These are phyloP conservation scores for Penicillium robsamsonii DNA, from an alignment of 495 filamentous ascomycete genomes.

Conservation along the genomic window DNA sequence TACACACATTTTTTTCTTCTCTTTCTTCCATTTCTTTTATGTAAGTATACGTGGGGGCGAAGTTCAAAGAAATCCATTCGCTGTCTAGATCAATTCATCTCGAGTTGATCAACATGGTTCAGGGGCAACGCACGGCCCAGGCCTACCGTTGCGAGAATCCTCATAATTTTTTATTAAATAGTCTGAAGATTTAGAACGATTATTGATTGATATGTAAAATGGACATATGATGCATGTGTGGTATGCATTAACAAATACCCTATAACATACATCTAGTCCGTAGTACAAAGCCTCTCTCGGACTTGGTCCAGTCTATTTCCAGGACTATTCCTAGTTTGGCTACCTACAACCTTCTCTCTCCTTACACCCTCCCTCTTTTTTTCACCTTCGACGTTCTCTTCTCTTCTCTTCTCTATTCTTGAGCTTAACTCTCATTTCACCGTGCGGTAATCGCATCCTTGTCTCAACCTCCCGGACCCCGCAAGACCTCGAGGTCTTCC, in stretches of 20 bases:
- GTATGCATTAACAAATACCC: background rate
- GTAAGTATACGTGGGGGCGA: slow-evolving; percentile 6
- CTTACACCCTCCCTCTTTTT: slow-evolving; percentile 6
- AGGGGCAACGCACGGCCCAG: slow-evolving; percentile 12
- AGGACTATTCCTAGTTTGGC: slow-evolving; percentile 5
- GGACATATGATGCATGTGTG: background rate
- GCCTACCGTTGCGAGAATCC: background rate
- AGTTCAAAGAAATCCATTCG: background rate
- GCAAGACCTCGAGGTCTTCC: background rate
- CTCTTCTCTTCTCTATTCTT: background rate
- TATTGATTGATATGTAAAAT: slow-evolving; percentile 4
- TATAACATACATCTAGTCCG: background rate
- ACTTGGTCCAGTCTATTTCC: background rate
- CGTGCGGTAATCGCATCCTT: background rate
- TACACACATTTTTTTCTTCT: slow-evolving; percentile 1
- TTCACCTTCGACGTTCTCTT: background rate
- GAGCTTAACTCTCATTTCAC: background rate
- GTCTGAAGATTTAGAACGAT: background rate
- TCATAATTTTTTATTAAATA: background rate
- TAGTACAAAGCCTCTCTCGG: background rate
- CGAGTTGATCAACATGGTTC: slow-evolving; percentile 10
- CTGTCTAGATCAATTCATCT: slow-evolving; percentile 9
- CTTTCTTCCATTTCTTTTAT: slow-evolving; percentile 20
- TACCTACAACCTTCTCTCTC: background rate
- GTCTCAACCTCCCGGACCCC: background rate